Evolutionary conservation across 1,139 yeast species (phyloP).

Genomic region (Yamadazyma sp.): DNA sequence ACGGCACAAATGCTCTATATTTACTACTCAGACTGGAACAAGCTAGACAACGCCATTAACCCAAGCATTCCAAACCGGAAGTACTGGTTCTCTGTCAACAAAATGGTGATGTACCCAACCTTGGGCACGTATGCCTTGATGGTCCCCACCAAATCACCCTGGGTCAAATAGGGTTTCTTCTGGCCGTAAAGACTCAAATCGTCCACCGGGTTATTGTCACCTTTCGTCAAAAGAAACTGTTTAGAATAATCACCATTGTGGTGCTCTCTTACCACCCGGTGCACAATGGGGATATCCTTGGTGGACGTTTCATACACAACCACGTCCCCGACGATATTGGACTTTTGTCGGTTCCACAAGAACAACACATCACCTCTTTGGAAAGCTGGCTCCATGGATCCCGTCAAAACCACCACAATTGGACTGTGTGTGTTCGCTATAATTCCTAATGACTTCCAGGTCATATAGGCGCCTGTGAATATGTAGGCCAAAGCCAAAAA

Average conservation of each 20-base stretch:
- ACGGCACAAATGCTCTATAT: neutral
- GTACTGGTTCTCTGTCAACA: constrained; percentile 85
- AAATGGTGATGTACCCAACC: constrained; percentile 87
- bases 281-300: constrained; percentile 90
- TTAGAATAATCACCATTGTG: constrained; percentile 40
- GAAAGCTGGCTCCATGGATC: constrained; percentile 99
- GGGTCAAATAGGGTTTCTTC: constrained; percentile 73
- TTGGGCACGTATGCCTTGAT: constrained; percentile 92
- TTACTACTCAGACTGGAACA: constrained; percentile 28
- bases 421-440: constrained; percentile 88
- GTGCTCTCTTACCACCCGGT: constrained; percentile 87
- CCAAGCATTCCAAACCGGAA: constrained; percentile 73
- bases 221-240: constrained; percentile 86
- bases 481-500: constrained; percentile 73
- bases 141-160: constrained; percentile 83
- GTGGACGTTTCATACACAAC: constrained; percentile 90
- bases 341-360: constrained; percentile 78
- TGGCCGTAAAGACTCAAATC: constrained; percentile 84
- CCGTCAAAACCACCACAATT: constrained; percentile 92
- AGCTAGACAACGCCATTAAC: constrained; percentile 58
- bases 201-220: constrained; percentile 93
- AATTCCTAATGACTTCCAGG: constrained; percentile 83
- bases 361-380: constrained; percentile 95
- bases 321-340: constrained; percentile 83
- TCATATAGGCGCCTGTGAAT: constrained; percentile 84